phyloP scores from a whole-genome alignment of 2,329 filamentous ascomycete species.

The Exophiala mesophila region DNA sequence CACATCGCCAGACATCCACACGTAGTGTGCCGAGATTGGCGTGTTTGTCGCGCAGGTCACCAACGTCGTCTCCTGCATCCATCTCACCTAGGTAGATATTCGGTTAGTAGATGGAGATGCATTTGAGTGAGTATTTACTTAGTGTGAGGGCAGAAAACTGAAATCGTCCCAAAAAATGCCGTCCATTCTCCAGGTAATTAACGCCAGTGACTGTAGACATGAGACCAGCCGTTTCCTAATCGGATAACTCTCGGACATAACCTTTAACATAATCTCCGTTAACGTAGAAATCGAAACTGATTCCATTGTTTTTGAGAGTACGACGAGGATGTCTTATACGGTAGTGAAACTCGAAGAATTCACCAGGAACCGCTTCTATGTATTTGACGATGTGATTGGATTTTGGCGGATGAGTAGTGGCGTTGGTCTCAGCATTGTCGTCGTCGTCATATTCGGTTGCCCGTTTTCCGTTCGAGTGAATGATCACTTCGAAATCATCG shows the following conservation, averaged over 20 bases:
- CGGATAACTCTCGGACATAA: neutral
- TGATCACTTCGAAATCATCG: neutral
- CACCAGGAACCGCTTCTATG: constrained; percentile 10
- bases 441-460: neutral
- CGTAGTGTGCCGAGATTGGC: constrained; percentile 7
- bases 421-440: neutral
- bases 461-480: neutral
- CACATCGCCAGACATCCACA: constrained; percentile 6
- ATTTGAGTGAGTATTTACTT: neutral
- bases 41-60: constrained; percentile 5
- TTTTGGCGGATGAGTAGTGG: too few relatives aligned
- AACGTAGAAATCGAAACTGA: neutral
- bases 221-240: too few relatives aligned
- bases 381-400: constrained; percentile 22
- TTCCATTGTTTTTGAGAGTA: too few relatives aligned
- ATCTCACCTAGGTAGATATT: constrained; percentile 2
- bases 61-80: constrained; percentile 1
- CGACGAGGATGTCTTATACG: too few relatives aligned
- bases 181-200: neutral
- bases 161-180: neutral
- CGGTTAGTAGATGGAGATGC: neutral
- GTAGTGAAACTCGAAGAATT: constrained; percentile 5
- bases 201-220: neutral
- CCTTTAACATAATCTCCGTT: neutral
- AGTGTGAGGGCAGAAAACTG: neutral